Evolutionary conservation across 1,284 basidiomycete species (phyloP).

Genomic region (Puccinia horiana): DNA sequence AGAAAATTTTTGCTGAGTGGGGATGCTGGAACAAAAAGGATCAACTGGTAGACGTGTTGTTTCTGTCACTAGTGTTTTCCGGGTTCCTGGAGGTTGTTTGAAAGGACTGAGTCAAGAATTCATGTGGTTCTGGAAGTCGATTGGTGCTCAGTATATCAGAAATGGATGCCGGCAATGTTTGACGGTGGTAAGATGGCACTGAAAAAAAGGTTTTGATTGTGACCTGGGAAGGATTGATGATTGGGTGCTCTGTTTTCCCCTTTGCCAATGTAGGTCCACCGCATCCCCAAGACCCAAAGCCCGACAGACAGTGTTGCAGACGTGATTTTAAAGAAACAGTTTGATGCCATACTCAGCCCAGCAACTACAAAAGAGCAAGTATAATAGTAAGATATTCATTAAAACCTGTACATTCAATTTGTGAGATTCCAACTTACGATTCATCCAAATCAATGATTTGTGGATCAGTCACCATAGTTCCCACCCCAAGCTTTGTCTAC

Average conservation of each 20-base stretch:
- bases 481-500: background rate
- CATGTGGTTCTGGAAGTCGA: background rate
- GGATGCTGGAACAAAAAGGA: background rate
- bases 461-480: background rate
- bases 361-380: background rate
- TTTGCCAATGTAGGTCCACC: background rate
- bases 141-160: background rate
- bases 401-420: background rate
- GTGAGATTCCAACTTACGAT: background rate
- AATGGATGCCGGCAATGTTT: background rate
- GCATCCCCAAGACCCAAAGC: background rate
- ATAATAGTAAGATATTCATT: background rate
- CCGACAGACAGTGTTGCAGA: background rate
- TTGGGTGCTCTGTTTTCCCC: background rate
- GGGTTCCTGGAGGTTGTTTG: background rate
- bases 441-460: slow-evolving; percentile 1
- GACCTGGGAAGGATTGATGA: background rate
- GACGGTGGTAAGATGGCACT: background rate
- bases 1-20: no score
- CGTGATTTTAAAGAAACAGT: background rate
- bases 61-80: background rate
- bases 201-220: background rate
- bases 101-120: background rate
- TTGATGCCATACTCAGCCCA: background rate
- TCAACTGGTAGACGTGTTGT: background rate